Conservation (phyloP, 2,329 filamentous ascomycete species). For the Paraconiothyrium sp. region DNA sequence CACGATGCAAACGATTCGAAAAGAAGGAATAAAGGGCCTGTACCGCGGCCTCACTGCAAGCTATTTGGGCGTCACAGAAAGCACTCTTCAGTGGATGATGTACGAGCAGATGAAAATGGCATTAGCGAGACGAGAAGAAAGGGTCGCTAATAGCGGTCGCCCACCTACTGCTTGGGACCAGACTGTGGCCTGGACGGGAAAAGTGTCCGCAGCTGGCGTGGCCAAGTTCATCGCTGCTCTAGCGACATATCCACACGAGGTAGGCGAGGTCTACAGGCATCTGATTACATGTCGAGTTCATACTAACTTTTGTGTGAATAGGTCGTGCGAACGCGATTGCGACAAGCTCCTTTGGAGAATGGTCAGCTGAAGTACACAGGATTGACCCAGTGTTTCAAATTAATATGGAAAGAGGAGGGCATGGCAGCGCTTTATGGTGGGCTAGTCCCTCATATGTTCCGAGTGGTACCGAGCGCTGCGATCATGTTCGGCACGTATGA, state of each 20-base stretch:
- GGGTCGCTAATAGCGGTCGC: slow-evolving; percentile 64
- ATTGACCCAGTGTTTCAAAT: slow-evolving; percentile 85
- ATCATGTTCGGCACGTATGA: slow-evolving; percentile 95
- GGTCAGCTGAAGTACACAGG: slow-evolving; percentile 86
- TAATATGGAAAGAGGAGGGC: slow-evolving; percentile 89
- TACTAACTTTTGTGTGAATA: slow-evolving; percentile 39
- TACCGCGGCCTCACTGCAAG: slow-evolving; percentile 93
- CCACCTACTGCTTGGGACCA: slow-evolving; percentile 76
- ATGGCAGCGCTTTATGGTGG: slow-evolving; percentile 88
- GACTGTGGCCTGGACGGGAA: slow-evolving; percentile 80
- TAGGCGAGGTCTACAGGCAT: slow-evolving; percentile 49
- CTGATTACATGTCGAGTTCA: background rate
- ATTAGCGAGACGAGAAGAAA: slow-evolving; percentile 72
- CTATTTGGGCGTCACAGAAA: slow-evolving; percentile 90
- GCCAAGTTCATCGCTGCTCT: slow-evolving; percentile 88
- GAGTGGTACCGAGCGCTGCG: slow-evolving; percentile 89
- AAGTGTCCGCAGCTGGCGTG: slow-evolving; percentile 78
- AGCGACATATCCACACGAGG: slow-evolving; percentile 92
- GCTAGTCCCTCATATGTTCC: slow-evolving; percentile 87
- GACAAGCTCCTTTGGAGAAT: slow-evolving; percentile 80
- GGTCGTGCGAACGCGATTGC: slow-evolving; percentile 83
- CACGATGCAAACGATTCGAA: slow-evolving; percentile 78
- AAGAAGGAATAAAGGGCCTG: slow-evolving; percentile 82
- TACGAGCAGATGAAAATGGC: slow-evolving; percentile 90
- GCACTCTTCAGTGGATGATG: slow-evolving; percentile 89